Base-by-base conservation (phyloP, 2,329 filamentous ascomycete genomes). In the Cyphellophora attinorum region DNA sequence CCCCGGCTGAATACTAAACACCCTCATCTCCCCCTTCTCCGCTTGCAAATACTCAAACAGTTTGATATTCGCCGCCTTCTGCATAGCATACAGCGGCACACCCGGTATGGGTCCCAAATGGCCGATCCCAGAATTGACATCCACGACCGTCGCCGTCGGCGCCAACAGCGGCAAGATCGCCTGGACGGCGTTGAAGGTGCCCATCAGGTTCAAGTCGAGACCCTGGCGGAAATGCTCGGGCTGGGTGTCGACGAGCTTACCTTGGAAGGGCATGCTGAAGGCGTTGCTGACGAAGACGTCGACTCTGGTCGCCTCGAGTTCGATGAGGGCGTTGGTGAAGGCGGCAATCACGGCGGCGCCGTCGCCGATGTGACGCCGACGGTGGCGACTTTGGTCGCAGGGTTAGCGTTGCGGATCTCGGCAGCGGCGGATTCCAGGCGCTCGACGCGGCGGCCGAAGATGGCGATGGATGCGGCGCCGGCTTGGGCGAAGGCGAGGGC, bases 401-500 rank as follows among this genome's bases (percentile, higher is more conserved):
- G 32, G 15, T 35, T 39, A 29, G 40, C 37, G 3, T 34, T 40
- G 19, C 31, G 33, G 30, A 42, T 42, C 16, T 42, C 37, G 11
- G 37, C 33, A 12, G 34, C 38, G 5, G 38, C 40, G 27, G 19
- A 23, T 16, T 34, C 18, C 8, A 43, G 34, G 17, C 19, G 32
- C 5, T 40, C 40, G 19, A 33, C 31, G 11, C 38, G 30, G 11
- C 75, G 67, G 1, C 72, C 73, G 5, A 57, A 64, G 13, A 79
- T 56, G 11, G 65, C 67, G 37, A 80, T 71, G 17, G 55, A 51
- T 0, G 64, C 60, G 18, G 65, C 67, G 4, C 68, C 68, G 4
- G 73, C 72, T 44, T 57, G 57, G 13, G 72, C 74, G 45, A 67
- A 79, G 6, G 69, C 65, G n/a, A 70, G 48, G 1, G 72, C 72